These are phyloP conservation scores for Bondarzewia mesenterica DNA, from an alignment of 1,284 basidiomycete genomes.

Conservation along the genomic window DNA sequence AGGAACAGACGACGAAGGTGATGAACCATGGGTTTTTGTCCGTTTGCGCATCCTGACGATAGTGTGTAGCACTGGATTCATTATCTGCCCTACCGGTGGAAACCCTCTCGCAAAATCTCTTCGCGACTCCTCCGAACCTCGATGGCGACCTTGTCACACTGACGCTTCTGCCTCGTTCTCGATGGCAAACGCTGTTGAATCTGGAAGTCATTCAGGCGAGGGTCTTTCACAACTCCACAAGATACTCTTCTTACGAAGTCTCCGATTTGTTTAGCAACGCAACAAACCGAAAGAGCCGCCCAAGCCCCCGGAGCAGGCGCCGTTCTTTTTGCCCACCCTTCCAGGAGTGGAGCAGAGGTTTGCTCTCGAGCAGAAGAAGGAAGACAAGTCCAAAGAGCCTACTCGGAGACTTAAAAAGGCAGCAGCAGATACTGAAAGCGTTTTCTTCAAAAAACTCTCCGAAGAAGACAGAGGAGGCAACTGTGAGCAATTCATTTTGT, in stretches of 20 bases:
- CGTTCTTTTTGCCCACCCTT: conserved; percentile 93
- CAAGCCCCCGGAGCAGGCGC: conserved; percentile 91
- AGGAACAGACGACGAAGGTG: conserved; percentile 64
- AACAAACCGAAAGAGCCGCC: conserved; percentile 96
- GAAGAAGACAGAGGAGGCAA: conserved; percentile 51
- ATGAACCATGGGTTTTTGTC: conserved; percentile 5
- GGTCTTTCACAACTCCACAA: conserved; percentile 2
- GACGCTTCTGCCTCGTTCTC: conserved; percentile 83
- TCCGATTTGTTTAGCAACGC: conserved; percentile 51
- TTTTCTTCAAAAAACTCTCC: conserved; percentile 63
- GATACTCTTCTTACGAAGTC: conserved; percentile 5
- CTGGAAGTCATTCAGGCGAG: conserved; percentile 88
- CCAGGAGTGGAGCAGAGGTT: conserved; percentile 80
- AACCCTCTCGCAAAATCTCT: conserved; percentile 54
- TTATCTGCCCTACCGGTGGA: conserved; percentile 46
- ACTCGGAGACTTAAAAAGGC: conserved; percentile 50
- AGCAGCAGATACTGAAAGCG: conserved; percentile 55
- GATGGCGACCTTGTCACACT: conserved; percentile 85
- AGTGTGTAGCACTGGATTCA: conserved; percentile 51
- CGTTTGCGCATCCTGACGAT: conserved; percentile 1
- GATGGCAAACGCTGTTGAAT: conserved; percentile 96
- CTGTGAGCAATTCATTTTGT: conserved; percentile 44
- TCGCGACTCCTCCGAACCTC: conserved; percentile 80
- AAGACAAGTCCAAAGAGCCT: conserved; percentile 32
- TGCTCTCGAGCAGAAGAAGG: conserved; percentile 39